Evolutionary conservation across 495 filamentous ascomycete genomes (phyloP).

Genomic region (Aspergillus mulundensis): DNA sequence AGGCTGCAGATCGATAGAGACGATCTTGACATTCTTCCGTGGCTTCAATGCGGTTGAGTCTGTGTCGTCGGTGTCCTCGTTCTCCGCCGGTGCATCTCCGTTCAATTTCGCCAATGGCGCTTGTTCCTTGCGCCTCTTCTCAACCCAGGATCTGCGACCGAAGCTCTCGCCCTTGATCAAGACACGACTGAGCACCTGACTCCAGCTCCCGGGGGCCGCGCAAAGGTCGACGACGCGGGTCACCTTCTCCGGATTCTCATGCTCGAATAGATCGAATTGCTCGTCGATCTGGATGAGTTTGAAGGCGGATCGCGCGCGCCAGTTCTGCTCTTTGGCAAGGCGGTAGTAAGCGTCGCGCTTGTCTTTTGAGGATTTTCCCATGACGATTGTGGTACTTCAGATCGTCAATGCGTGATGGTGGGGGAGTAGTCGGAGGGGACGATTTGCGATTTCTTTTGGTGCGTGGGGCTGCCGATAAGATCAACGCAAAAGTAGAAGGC

Average conservation of each 20-base stretch:
- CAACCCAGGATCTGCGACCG: conserved; percentile 77
- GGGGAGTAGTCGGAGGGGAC: conserved; percentile 5
- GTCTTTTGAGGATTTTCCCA: conserved; percentile 98
- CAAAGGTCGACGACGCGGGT: conserved; percentile 96
- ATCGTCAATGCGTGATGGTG: not conserved
- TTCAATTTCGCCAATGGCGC: conserved; percentile 40
- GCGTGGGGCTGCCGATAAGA: conserved; percentile 38
- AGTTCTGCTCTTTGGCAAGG: conserved; percentile 96
- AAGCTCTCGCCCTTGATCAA: conserved; percentile 90
- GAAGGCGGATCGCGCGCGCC: conserved; percentile 93
- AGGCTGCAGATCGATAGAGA: conserved; percentile 91
- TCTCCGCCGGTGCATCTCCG: conserved; percentile 14
- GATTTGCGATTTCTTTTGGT: conserved; percentile 22
- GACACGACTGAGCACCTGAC: conserved; percentile 87
- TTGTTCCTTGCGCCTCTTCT: conserved; percentile 61
- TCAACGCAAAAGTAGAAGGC: conserved; percentile 21
- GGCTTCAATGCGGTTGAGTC: conserved; percentile 46
- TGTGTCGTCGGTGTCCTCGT: conserved; percentile 15
- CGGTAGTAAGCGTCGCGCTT: conserved; percentile 98
- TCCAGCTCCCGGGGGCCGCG: conserved; percentile 94
- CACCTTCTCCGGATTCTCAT: conserved; percentile 55
- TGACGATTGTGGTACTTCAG: conserved; percentile 27
- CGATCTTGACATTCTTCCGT: conserved; percentile 80
- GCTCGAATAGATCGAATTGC: conserved; percentile 88
- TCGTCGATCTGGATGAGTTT: conserved; percentile 95